A percentile compares a stretch with the other conserved stretches of the same genome.
Evolutionary conservation across 352 stramenopile genomes (phyloP).

Genomic region (Phytophthora pini): DNA sequence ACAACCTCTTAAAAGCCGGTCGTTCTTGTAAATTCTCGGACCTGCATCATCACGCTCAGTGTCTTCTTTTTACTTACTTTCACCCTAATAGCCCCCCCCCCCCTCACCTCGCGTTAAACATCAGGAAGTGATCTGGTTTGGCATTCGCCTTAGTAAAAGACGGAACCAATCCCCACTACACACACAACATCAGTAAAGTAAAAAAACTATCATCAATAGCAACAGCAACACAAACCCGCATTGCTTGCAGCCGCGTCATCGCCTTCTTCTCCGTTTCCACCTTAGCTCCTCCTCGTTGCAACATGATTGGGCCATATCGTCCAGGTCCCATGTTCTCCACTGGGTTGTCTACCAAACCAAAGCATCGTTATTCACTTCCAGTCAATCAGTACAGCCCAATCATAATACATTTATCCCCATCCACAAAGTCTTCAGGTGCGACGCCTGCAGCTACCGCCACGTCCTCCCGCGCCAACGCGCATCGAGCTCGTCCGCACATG

Average conservation of each 20-base stretch:
- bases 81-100: not conserved
- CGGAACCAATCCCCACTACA: conserved; percentile 81
- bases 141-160: conserved; percentile 81
- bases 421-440: conserved; percentile 50
- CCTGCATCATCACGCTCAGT: conserved; percentile 30
- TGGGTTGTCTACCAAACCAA: conserved; percentile 53
- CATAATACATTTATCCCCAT: conserved; percentile 76
- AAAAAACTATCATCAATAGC: not conserved
- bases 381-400: not conserved
- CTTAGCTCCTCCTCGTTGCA: conserved; percentile 22
- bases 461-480: conserved; percentile 62
- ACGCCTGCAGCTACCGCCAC: conserved; percentile 59
- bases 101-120: conserved; percentile 89
- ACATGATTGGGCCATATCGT: conserved; percentile 66
- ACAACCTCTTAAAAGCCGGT: conserved; percentile 73
- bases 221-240: conserved; percentile 50
- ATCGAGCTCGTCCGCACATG: conserved; percentile 81
- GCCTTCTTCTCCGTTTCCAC: conserved; percentile 13
- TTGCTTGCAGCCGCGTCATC: conserved; percentile 59
- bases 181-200: conserved; percentile 4
- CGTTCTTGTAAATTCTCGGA: conserved; percentile 76
- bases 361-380: conserved; percentile 4
- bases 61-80: not conserved
- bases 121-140: conserved; percentile 85
- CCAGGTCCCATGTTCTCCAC: conserved; percentile 85